Base-by-base conservation (phyloP, 768 basidiomycete species). In the Leccinum imitatum region DNA sequence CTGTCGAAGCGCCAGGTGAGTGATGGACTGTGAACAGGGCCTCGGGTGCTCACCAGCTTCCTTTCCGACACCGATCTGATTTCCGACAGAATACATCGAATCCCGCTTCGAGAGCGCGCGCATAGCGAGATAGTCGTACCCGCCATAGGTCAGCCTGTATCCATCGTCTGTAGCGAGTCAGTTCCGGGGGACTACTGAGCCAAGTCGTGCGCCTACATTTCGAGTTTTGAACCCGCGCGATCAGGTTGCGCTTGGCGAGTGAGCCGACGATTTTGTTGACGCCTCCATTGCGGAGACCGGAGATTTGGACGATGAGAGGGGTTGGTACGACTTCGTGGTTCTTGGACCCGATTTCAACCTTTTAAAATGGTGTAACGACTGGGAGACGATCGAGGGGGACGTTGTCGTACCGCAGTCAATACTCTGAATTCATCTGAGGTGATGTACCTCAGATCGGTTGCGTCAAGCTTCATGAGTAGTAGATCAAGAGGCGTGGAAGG, bases 301-400 rank as follows among this genome's bases (percentile, higher is more conserved):
- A 95, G 47, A 98, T 90, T 73, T 96, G 93, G 4, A 90, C 87
- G 62, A 98, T 92, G 65, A 98, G 84, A 0, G 84, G 75, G 8
- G 90, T 87, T 3, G 97, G 97, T 14, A 99, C 95, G 39, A 97
- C 83, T 75, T 98, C 91, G 69, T 99, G 97, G 72, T 98, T 98
- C 79, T 97, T 97, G 4, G 92, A 95, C 19, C 96, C 97, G 82
- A 96, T 93, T 78, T 99, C 97, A 37, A 92, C 92, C 95, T 98
- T 50, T 46, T 10, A 15, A 15, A 25, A 57, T 15, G n/a, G 35
- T 27, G 51, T 46, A 35, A 67, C 55, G 46, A 31, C 23, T 17
- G 62, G 3, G 47, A 52, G 54, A 62, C 50, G 39, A 53, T 54
- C 23, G 14, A 54, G 30, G 7, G 10, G 47, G 27, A 54, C 19